Conservation (phyloP, 768 basidiomycete species). For the Suillus lakei region DNA sequence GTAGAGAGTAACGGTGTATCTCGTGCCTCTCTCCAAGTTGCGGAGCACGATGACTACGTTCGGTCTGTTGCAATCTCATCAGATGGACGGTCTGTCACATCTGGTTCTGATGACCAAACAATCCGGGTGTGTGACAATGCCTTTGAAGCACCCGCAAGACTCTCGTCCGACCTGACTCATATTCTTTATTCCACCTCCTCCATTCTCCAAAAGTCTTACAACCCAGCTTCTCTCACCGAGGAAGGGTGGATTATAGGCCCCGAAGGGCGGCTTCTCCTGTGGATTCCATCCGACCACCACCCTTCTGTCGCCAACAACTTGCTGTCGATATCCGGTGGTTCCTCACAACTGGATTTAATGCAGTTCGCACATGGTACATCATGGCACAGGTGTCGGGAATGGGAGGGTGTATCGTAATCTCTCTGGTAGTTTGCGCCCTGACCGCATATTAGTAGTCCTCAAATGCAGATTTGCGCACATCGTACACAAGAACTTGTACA, state of each 20-base stretch:
- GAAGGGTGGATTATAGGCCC: not conserved
- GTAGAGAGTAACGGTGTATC: not conserved
- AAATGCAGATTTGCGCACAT: too few relatives aligned
- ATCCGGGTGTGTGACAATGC: slow-evolving; percentile 18
- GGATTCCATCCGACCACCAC: not conserved
- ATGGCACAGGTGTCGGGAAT: not conserved
- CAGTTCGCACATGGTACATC: not conserved
- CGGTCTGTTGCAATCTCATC: slow-evolving; percentile 10
- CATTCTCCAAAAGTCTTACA: not conserved
- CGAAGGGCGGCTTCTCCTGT: not conserved
- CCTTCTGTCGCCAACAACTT: not conserved
- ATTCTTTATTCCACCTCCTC: not conserved
- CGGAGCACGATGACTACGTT: not conserved
- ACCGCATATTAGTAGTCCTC: not conserved
- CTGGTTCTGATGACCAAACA: slow-evolving; percentile 17
- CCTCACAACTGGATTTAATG: not conserved
- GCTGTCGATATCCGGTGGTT: not conserved
- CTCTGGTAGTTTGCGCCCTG: not conserved
- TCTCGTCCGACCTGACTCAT: not conserved
- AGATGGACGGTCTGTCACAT: slow-evolving; percentile 12
- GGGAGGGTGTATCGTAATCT: not conserved
- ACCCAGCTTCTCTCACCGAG: not conserved
- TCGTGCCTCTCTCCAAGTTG: not conserved
- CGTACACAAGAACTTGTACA: not conserved
- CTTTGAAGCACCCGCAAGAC: not conserved